Evolutionary conservation across 331 rosid species (phyloP), one percentile per base, ranked within the genome.

Genomic region (Rosa hybrid): DNA sequence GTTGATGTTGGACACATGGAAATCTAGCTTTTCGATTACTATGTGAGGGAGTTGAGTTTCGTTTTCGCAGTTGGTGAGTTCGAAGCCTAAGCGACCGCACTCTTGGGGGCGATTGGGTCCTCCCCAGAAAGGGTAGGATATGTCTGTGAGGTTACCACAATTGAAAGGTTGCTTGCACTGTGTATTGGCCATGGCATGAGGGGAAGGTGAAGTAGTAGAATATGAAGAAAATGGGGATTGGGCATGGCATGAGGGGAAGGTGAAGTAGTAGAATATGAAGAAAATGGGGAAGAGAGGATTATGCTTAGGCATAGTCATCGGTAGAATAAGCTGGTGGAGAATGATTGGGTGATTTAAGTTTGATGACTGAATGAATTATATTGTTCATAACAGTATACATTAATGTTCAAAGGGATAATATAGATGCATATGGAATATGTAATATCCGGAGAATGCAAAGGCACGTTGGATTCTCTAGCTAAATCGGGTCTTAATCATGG

Each of bases 81-180:
- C 18, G 83, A 85, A 85, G 0, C 81, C 84, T 30, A 6, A 0
- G 25, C 2, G 74, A 53, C 92, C 92, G 20, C 92, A 90, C 57
- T 42, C 14, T 0, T n/a, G 41, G 46, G 88, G 83, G 20, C 86
- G 88, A 17, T 77, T 4, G 59, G 17, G 10, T 1, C 9, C 3
- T 21, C 77, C 79, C 77, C 77, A 77, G 76, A 84, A 84, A 11
- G 92, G 94, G 72, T 42, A 74, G 7, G 86, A 49, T 0, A 87
- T 41, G 83, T 85, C 75, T 54, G 27, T 81, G 80, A 85, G 27
- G 25, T 71, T 6, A 41, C 90, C 91, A 57, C 91, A 88, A 0
- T 42, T 60, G 82, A 73, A 87, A 16, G 82, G 6, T 67, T 64
- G 75, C 68, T 65, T 76, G 74, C 90, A 89, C 13, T 4, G 16